Percentiles rank a stretch among this genome's conserved stretches.
Conservation (phyloP, 1,139 yeast species). For the Wickerhamiella infanticola region DNA sequence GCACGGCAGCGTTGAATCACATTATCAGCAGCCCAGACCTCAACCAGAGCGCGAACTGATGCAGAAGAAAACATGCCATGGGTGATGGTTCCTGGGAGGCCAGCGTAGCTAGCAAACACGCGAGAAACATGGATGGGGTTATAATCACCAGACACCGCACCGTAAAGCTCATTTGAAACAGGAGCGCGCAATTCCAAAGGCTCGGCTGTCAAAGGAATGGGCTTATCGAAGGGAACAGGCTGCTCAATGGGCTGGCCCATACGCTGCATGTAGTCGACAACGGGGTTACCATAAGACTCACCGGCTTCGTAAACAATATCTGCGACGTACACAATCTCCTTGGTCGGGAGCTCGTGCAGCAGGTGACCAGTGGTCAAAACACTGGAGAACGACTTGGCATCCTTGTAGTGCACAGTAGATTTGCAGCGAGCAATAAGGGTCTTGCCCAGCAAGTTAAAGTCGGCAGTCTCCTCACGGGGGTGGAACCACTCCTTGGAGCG, state of each 20-base stretch:
- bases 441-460: slow-evolving; percentile 46
- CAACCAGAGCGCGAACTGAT: slow-evolving; percentile 84
- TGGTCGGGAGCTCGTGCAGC: slow-evolving; percentile 77
- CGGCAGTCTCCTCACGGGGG: slow-evolving; percentile 19
- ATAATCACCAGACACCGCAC: slow-evolving; percentile 94
- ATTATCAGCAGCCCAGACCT: slow-evolving; percentile 97
- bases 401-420: slow-evolving; percentile 69
- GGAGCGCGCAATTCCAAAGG: slow-evolving; percentile 63
- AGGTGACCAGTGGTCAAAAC: slow-evolving; percentile 80
- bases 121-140: slow-evolving; percentile 97
- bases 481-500: slow-evolving; percentile 98
- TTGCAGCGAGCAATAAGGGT: slow-evolving; percentile 81
- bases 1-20: slow-evolving; percentile 93
- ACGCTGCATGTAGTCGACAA: slow-evolving; percentile 80
- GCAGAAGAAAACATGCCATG: slow-evolving; percentile 99
- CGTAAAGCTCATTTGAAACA: slow-evolving; percentile 85
- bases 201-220: slow-evolving; percentile 76
- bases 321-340: slow-evolving; percentile 81
- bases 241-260: slow-evolving; percentile 90
- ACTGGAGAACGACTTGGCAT: slow-evolving; percentile 58
- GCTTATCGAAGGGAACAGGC: slow-evolving; percentile 77
- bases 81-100: slow-evolving; percentile 91
- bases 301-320: slow-evolving; percentile 82
- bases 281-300: slow-evolving; percentile 93
- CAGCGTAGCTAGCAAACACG: slow-evolving; percentile 85